These are phyloP conservation scores for Pichia kudriavzevii DNA, from an alignment of 1,139 yeast genomes.

Conservation along the genomic window DNA sequence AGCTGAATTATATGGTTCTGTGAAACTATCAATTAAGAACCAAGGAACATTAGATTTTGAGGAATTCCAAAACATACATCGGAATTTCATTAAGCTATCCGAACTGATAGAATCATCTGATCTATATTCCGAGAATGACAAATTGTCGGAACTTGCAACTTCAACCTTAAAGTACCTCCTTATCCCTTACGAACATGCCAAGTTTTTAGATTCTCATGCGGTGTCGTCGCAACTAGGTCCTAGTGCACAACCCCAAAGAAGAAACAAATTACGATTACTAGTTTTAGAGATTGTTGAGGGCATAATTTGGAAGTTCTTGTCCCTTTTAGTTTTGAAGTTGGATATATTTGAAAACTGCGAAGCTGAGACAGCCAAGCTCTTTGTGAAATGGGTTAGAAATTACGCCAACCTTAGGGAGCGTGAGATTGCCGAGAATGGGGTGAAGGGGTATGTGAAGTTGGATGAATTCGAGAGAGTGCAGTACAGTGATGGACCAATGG, in stretches of 20 bases:
- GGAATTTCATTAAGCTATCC: constrained; percentile 8
- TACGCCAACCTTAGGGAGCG: constrained; percentile 8
- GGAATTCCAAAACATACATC: constrained; percentile 13
- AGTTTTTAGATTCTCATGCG: constrained; percentile 15
- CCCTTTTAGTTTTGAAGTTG: constrained; percentile 1
- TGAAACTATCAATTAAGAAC: too few relatives aligned
- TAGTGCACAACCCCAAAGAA: constrained; percentile 5
- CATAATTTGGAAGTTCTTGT: constrained; percentile 10
- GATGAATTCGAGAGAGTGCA: constrained; percentile 9
- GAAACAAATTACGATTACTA: constrained; percentile 14
- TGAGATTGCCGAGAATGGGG: constrained; percentile 8
- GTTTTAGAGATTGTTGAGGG: constrained; percentile 13
- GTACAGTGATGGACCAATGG: constrained; percentile 36
- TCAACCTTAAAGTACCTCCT: constrained; percentile 5
- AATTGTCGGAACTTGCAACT: constrained; percentile 11
- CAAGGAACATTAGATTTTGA: constrained; percentile 4
- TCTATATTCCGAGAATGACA: constrained; percentile 13
- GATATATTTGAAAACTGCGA: too few relatives aligned
- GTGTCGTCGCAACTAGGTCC: constrained; percentile 12
- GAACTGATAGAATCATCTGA: constrained; percentile 8
- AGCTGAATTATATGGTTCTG: too few relatives aligned
- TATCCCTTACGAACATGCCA: constrained; percentile 10
- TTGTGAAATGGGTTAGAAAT: constrained; percentile 12
- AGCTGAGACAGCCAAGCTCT: too few relatives aligned
- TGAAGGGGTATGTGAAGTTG: constrained; percentile 9